A percentile compares a stretch with the other conserved stretches of the same genome.
Evolutionary conservation across 2,329 filamentous ascomycete species (phyloP).

Genomic region (Venturia nashicola): DNA sequence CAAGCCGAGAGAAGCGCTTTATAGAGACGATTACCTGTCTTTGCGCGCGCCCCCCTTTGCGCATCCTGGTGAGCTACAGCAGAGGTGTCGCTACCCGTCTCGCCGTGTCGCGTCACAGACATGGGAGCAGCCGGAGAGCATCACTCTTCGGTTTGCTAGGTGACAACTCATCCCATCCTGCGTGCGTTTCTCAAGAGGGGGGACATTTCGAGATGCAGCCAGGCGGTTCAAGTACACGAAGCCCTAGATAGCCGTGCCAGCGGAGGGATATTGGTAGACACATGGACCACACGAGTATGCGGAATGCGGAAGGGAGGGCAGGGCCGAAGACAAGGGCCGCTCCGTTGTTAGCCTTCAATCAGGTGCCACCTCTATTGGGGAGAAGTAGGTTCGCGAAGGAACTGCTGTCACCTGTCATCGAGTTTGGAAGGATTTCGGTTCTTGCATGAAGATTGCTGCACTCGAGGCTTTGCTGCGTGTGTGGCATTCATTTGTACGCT

Average conservation of each 20-base stretch:
- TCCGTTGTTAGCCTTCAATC: neutral
- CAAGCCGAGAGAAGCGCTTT: slow-evolving; percentile 10
- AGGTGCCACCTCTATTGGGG: neutral
- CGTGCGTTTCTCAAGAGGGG: neutral
- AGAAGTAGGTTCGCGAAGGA: neutral
- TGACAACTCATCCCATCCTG: slow-evolving; percentile 1
- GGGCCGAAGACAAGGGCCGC: neutral
- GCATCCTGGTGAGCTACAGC: neutral
- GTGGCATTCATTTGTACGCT: neutral
- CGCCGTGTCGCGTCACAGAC: neutral
- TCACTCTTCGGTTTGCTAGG: neutral
- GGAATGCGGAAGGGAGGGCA: neutral
- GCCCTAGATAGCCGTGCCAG: neutral
- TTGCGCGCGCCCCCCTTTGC: neutral
- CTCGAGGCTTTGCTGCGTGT: neutral
- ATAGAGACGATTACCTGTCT: neutral
- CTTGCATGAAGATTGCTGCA: neutral
- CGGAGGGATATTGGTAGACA: neutral
- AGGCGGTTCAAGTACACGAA: neutral
- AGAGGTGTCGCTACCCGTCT: neutral
- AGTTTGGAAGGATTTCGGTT: neutral
- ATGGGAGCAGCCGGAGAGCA: neutral
- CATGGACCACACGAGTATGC: neutral
- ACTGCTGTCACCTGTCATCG: neutral
- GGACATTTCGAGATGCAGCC: neutral